These are phyloP conservation scores for Hypoxylon perforatum DNA, from an alignment of 495 filamentous ascomycete genomes.

Conservation along the genomic window DNA sequence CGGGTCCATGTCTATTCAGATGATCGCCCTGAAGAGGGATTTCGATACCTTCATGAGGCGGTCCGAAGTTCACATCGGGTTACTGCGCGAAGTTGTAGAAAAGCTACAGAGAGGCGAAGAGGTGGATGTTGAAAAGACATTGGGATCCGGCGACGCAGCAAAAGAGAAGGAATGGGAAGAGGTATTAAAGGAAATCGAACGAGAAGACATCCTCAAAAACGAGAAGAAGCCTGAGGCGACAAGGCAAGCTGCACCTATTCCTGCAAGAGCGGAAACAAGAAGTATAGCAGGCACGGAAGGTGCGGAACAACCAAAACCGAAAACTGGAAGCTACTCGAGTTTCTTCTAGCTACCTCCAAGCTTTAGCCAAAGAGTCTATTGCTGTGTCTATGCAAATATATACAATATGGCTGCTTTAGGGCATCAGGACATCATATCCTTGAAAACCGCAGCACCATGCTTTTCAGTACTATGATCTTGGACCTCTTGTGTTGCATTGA, in stretches of 20 bases:
- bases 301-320: slow-evolving; percentile 35
- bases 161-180: slow-evolving; percentile 91
- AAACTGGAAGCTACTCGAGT: slow-evolving; percentile 43
- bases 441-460: slow-evolving; percentile 54
- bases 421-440: slow-evolving; percentile 61
- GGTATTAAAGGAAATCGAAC: slow-evolving; percentile 85
- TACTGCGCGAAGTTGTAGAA: slow-evolving; percentile 85
- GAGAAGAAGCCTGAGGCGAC: slow-evolving; percentile 45
- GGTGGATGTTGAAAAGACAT: slow-evolving; percentile 84
- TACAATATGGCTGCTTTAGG: slow-evolving; percentile 18
- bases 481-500: slow-evolving; percentile 12
- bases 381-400: slow-evolving; percentile 35
- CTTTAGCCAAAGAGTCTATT: slow-evolving; percentile 5
- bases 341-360: slow-evolving; percentile 57
- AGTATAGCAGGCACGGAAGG: slow-evolving; percentile 6
- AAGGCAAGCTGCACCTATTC: slow-evolving; percentile 23
- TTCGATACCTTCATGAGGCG: slow-evolving; percentile 75
- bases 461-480: slow-evolving; percentile 22
- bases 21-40: slow-evolving; percentile 82
- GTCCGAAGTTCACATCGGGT: slow-evolving; percentile 79
- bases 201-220: slow-evolving; percentile 75
- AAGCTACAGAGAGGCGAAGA: slow-evolving; percentile 85
- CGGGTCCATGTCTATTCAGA: slow-evolving; percentile 92
- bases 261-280: slow-evolving; percentile 26
- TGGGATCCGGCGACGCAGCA: slow-evolving; percentile 82